A percentile compares a stretch with the other conserved stretches of the same genome.
Evolutionary conservation across 1,139 yeast genomes (phyloP).

Genomic region (Suhomyces kunorum): DNA sequence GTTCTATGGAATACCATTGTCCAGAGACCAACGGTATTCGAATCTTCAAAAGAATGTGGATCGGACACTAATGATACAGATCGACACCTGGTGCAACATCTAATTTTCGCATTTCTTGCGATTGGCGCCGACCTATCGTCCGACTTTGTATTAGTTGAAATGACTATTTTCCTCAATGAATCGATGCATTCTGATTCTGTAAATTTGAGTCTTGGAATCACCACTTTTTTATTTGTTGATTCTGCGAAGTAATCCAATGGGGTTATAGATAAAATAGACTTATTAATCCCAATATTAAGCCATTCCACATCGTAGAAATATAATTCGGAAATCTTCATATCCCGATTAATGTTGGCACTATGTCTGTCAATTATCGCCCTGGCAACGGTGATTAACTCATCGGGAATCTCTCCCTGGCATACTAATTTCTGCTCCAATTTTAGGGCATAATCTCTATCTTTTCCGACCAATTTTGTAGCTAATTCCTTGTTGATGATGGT

Average conservation of each 20-base stretch:
- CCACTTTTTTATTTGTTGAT: conserved; percentile 13
- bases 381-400: conserved; percentile 39
- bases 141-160: conserved; percentile 10
- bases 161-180: conserved; percentile 46
- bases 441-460: conserved; percentile 38
- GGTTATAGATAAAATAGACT: conserved; percentile 5
- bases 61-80: conserved; percentile 56
- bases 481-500: conserved; percentile 35
- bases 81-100: conserved; percentile 71
- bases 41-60: conserved; percentile 41
- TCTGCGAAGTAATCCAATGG: conserved; percentile 2
- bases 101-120: conserved; percentile 18
- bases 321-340: conserved; percentile 48
- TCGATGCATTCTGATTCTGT: conserved; percentile 37
- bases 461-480: conserved; percentile 21
- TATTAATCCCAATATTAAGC: conserved; percentile 53
- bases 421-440: conserved; percentile 66
- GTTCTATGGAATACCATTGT: conserved; percentile 72
- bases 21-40: conserved; percentile 55
- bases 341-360: conserved; percentile 36
- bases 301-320: conserved; percentile 72
- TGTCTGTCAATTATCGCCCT: conserved; percentile 36
- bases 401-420: conserved; percentile 60
- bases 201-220: conserved; percentile 24
- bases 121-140: not conserved